Conservation (phyloP, 2,329 filamentous ascomycete species). For the Colletotrichum sp. region DNA sequence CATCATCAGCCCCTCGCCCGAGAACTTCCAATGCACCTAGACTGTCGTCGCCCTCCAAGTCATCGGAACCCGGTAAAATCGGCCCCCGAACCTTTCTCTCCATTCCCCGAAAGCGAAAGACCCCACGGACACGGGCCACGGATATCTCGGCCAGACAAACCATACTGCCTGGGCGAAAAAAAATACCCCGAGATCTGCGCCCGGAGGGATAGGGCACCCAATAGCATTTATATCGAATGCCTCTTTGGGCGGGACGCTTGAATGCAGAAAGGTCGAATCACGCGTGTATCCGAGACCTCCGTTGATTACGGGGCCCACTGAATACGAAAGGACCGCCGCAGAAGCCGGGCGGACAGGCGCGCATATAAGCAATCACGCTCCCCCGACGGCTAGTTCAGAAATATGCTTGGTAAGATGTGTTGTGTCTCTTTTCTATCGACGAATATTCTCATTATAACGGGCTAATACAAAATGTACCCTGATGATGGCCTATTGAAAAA, state of each 20-base stretch:
- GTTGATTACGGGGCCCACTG: not conserved
- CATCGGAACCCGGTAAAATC: not conserved
- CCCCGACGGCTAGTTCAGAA: not conserved
- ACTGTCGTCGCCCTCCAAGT: not conserved
- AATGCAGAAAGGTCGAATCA: not conserved
- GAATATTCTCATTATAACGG: slow-evolving; percentile 6
- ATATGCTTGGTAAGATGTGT: not conserved
- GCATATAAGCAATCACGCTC: not conserved
- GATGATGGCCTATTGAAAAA: not conserved
- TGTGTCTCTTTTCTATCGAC: not conserved
- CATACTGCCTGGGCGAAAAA: not conserved
- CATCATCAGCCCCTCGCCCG: not conserved
- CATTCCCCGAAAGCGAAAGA: not conserved
- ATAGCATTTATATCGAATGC: not conserved
- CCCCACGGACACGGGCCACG: not conserved
- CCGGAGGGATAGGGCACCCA: not conserved
- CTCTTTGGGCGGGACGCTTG: not conserved
- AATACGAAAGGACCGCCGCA: not conserved
- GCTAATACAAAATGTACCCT: not conserved
- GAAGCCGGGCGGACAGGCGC: not conserved
- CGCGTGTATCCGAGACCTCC: not conserved
- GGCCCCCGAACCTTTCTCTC: not conserved
- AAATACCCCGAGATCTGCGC: not conserved
- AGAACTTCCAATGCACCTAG: not conserved
- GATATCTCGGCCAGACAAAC: slow-evolving; percentile 1